phyloP scores from a whole-genome alignment of 169 alveolate species.

The Plasmodium chabaudi region DNA sequence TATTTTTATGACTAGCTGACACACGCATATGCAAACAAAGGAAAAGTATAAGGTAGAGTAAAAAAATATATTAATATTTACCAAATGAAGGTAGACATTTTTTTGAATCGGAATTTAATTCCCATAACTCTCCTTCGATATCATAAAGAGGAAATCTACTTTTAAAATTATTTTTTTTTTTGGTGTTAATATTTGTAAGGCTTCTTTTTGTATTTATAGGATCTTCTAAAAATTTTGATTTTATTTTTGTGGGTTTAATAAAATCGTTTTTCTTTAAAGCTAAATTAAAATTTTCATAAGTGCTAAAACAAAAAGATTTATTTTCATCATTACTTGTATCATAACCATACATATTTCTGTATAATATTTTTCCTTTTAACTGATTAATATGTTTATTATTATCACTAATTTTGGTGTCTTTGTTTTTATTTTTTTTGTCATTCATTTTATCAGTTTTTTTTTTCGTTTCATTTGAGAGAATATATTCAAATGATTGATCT shows the following conservation, averaged over 20 bases:
- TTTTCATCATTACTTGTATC: slow-evolving; percentile 20
- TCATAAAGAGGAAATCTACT: slow-evolving; percentile 55
- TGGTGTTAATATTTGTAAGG: slow-evolving; percentile 10
- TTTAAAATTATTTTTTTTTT: slow-evolving; percentile 20
- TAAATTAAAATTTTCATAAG: slow-evolving; percentile 15
- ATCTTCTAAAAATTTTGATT: not conserved
- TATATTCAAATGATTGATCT: slow-evolving; percentile 53
- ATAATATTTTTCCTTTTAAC: slow-evolving; percentile 9
- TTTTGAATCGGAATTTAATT: slow-evolving; percentile 25
- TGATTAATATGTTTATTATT: not conserved
- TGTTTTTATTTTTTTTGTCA: not conserved
- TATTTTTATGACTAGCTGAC: too few relatives aligned
- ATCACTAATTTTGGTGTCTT: not conserved
- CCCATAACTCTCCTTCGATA: slow-evolving; percentile 64
- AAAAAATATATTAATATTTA: slow-evolving; percentile 1
- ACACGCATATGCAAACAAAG: too few relatives aligned
- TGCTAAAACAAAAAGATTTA: not conserved
- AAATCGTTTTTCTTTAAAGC: not conserved
- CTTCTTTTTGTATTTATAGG: slow-evolving; percentile 10
- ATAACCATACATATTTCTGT: slow-evolving; percentile 14
- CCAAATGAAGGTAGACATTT: slow-evolving; percentile 46
- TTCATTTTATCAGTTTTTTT: slow-evolving; percentile 8
- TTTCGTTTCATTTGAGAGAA: slow-evolving; percentile 48
- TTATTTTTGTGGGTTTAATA: slow-evolving; percentile 25
- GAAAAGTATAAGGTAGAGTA: too few relatives aligned